Conservation (phyloP, 192 early-diverging fungal species). For the Podochytrium sp. region DNA sequence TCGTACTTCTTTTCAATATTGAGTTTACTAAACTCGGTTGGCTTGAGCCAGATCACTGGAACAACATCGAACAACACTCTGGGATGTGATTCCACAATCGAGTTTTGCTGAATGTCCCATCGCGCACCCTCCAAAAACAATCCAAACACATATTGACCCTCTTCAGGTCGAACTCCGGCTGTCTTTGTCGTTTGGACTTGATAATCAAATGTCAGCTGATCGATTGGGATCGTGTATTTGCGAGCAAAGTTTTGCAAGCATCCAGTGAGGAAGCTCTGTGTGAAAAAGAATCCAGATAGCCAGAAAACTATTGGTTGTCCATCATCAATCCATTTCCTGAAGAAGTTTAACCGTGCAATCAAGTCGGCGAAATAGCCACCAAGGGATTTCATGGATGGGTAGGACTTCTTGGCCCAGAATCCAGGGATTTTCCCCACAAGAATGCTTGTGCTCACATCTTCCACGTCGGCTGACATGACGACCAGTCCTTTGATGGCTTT, state of each 20-base stretch:
- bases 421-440: constrained; percentile 56
- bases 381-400: constrained; percentile 63
- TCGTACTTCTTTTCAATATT: constrained; percentile 52
- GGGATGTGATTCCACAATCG: constrained; percentile 58
- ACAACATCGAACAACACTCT: constrained; percentile 58
- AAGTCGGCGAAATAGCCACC: constrained; percentile 59
- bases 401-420: constrained; percentile 61
- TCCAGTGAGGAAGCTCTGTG: constrained; percentile 63
- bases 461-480: constrained; percentile 64
- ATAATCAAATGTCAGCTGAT: constrained; percentile 59
- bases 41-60: constrained; percentile 66
- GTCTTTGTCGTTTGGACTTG: constrained; percentile 53
- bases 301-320: constrained; percentile 67
- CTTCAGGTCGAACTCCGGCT: constrained; percentile 62
- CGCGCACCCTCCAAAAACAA: constrained; percentile 64
- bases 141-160: constrained; percentile 66
- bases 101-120: constrained; percentile 58
- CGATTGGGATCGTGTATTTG: constrained; percentile 68
- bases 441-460: constrained; percentile 62
- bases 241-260: constrained; percentile 61
- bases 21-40: constrained; percentile 52
- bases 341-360: constrained; percentile 52
- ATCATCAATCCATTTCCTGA: constrained; percentile 60
- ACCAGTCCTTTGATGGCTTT: constrained; percentile 68
- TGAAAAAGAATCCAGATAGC: constrained; percentile 71